Percentiles rank a stretch among this genome's conserved stretches.
These are phyloP conservation scores for Pichia sp. DNA, from an alignment of 1,139 yeast genomes.

Conservation along the genomic window DNA sequence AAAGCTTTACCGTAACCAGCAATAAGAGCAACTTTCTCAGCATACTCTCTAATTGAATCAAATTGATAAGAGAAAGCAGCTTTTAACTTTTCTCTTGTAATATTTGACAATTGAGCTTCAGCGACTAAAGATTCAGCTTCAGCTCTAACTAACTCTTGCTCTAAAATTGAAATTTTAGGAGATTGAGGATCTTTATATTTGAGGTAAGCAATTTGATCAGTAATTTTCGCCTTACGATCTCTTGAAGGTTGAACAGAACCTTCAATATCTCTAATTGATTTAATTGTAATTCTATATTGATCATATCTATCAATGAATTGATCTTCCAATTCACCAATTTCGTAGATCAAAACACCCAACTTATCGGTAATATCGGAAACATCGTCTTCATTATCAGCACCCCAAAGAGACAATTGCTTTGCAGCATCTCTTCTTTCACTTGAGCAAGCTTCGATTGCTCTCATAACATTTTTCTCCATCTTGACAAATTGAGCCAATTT, in stretches of 20 bases:
- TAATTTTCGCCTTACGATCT: conserved; percentile 78
- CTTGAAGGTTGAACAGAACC: conserved; percentile 83
- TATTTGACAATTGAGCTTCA: conserved; percentile 82
- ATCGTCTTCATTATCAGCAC: conserved; percentile 78
- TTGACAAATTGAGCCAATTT: conserved; percentile 71
- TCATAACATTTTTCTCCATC: conserved; percentile 75
- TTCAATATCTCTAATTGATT: conserved; percentile 76
- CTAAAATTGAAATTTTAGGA: conserved; percentile 72
- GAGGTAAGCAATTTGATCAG: conserved; percentile 76
- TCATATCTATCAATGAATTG: conserved; percentile 82
- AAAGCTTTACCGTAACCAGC: conserved; percentile 88
- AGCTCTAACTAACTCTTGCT: conserved; percentile 84
- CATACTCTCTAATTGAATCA: conserved; percentile 73
- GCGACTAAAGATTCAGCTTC: conserved; percentile 89
- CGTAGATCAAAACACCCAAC: conserved; percentile 74
- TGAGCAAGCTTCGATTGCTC: conserved; percentile 72
- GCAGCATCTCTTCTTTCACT: conserved; percentile 79
- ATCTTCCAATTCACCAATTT: conserved; percentile 81
- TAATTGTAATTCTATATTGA: conserved; percentile 76
- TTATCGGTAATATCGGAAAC: conserved; percentile 82
- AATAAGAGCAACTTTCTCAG: conserved; percentile 78
- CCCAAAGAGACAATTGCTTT: conserved; percentile 77
- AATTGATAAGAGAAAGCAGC: conserved; percentile 80
- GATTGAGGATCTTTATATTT: conserved; percentile 82
- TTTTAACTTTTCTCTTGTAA: conserved; percentile 80